These are phyloP conservation scores for carrot (Daucus carota) DNA, from an alignment of 129 eudicot genomes.

Conservation along the genomic window DNA sequence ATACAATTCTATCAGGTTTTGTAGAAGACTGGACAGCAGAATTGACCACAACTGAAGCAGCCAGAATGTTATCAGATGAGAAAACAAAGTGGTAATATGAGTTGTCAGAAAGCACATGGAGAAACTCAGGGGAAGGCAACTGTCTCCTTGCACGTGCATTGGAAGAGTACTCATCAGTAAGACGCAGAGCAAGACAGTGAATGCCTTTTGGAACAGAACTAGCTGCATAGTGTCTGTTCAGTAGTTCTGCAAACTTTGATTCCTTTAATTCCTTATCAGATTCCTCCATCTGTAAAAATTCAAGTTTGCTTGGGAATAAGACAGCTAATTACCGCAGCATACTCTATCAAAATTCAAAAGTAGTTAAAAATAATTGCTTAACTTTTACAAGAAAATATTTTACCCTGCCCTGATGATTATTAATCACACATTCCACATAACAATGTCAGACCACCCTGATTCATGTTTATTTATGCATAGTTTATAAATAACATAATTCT, in stretches of 20 bases:
- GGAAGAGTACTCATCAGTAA: conserved; percentile 93
- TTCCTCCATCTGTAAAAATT: conserved; percentile 73
- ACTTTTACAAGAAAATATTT: not conserved
- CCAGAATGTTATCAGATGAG: conserved; percentile 85
- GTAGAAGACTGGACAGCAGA: conserved; percentile 76
- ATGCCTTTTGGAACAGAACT: conserved; percentile 89
- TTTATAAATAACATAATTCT: not conserved
- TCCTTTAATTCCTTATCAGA: conserved; percentile 81
- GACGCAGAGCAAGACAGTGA: conserved; percentile 88
- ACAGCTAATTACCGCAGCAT: not conserved
- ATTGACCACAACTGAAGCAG: conserved; percentile 94
- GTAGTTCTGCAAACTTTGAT: conserved; percentile 85
- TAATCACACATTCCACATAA: not conserved
- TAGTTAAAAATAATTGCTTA: not conserved
- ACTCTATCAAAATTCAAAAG: not conserved
- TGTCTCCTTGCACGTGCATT: conserved; percentile 97
- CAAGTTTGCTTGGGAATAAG: conserved; percentile 8
- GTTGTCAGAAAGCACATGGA: conserved; percentile 89
- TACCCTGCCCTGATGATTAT: not conserved
- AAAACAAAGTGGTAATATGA: conserved; percentile 76
- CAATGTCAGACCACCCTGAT: not conserved
- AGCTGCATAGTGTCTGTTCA: conserved; percentile 96
- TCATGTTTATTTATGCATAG: not conserved
- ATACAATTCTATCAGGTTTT: conserved; percentile 72
- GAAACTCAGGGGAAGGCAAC: conserved; percentile 91